Base-by-base conservation (phyloP, 129 eudicot genomes). In the Tagetes patula region DNA sequence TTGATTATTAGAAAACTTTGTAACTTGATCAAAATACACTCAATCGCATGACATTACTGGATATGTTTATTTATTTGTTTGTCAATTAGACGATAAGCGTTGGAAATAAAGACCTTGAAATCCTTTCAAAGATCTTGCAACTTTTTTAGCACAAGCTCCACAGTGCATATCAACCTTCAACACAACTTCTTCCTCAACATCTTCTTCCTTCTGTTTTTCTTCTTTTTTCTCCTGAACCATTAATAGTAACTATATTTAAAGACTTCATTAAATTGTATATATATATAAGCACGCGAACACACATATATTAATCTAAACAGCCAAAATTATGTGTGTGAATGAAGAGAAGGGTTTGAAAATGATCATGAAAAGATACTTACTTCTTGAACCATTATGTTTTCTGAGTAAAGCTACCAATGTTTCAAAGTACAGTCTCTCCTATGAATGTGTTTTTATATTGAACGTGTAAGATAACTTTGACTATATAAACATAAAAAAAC, bases 151-250 rank as follows among this genome's bases (percentile, higher is more conserved):
- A 81, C 97, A 91, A 74, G 97, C 97, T 66, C 82, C 89, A 50
- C 97, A 91, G 43, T 91, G 97, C 97, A 91, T 91, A 40, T 91
- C 97, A 50, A 91, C 97, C 80, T 82, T 87, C 76, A 91, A 85
- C 65, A 88, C 84, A 48, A 84, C 81, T 31, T 80, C 87, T 48
- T 72, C 74, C 63, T 68, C 65, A 37, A 50, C 52, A 1, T 76
- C 88, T 14, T 80, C 80, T 69, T 77, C 71, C 34, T 72, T 63
- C 58, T 76, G 32, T 48, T 33, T 61, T 46, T 71, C 70, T 31
- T 77, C 77, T 81, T 80, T 81, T 70, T 82, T 78, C 85, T 84
- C 83, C 83, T 76, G 48, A 54, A 47, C 56, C 50, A 5, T 36
- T 36, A 10, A 47, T 61, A 32, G 8, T 37, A 60, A 37, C 49